Percentiles rank a stretch among this genome's conserved stretches.
Conservation (phyloP, 1,284 basidiomycete genomes). For the Anthracocystis setariae region DNA sequence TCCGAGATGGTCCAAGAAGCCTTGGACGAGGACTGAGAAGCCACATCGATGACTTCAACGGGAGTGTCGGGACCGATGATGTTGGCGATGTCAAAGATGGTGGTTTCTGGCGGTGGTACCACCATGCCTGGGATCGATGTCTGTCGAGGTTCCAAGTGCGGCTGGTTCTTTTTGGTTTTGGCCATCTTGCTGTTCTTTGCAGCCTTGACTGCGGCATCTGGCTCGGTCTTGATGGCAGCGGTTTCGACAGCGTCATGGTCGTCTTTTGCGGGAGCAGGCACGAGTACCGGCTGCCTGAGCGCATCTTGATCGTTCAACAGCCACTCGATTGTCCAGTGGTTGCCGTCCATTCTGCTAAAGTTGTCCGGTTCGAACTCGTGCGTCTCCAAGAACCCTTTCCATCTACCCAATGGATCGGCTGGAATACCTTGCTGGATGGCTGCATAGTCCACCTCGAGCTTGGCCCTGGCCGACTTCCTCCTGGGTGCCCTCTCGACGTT, state of each 20-base stretch:
- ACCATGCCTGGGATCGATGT: conserved; percentile 72
- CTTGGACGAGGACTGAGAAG: conserved; percentile 66
- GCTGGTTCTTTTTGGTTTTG: conserved; percentile 11
- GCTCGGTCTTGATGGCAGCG: not conserved
- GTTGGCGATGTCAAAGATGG: conserved; percentile 81
- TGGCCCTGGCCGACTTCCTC: conserved; percentile 45
- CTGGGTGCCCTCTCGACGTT: conserved; percentile 41
- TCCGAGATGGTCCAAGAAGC: conserved; percentile 81
- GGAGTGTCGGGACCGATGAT: conserved; percentile 72
- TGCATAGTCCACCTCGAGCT: conserved; percentile 54
- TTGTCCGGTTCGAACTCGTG: conserved; percentile 36
- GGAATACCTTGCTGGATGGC: conserved; percentile 60
- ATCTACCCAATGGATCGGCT: conserved; percentile 53
- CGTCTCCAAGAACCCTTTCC: conserved; percentile 42
- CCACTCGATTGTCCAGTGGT: conserved; percentile 58
- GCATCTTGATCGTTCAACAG: conserved; percentile 39
- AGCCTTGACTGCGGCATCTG: not conserved
- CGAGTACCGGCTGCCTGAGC: conserved; percentile 43
- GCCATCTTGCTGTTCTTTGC: not conserved
- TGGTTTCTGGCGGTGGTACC: conserved; percentile 78
- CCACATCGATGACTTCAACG: conserved; percentile 67
- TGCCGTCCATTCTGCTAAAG: conserved; percentile 44
- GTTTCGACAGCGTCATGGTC: not conserved
- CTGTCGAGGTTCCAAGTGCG: conserved; percentile 18
- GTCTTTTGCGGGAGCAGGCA: conserved; percentile 23